Evolutionary conservation across 179 eudicot genomes (phyloP), one percentile per base, ranked within the genome.

Genomic region (Nepenthes alata): DNA sequence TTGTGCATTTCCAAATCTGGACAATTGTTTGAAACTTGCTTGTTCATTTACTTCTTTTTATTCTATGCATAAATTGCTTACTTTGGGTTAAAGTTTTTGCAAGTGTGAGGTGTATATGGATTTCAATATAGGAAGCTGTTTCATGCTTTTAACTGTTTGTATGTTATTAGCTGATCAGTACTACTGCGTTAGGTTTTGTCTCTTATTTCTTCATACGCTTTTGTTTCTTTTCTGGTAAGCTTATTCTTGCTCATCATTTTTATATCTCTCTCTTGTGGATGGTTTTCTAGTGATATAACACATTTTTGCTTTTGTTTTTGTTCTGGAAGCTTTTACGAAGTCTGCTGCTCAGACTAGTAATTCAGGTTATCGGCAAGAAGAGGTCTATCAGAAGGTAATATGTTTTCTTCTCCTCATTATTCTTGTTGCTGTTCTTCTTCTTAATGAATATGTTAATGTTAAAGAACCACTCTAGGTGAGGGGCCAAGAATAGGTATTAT

Each of bases 351-450:
- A 87, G 74, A 84, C 95, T 2, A 80, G 81, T 65, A 75, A 76
- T 66, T 63, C 75, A 52, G 95, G 85, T 47, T 91, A 89, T 65
- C 87, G 91, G 91, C 91, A 89, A 74, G 97, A 89, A 77, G 97
- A 89, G 72, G 72, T 81, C 59, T 89, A 77, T 69, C 87, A 82
- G 53, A 82, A 79, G 87, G 87, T 82, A 72, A 48, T 25, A 25
- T 25, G 25, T 25, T 25, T 25, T 25, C 25, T 25, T 25, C 25
- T 25, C 0, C 25, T 25, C 25, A 25, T 25, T 25, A 25, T 25
- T 25, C 25, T 25, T 25, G 25, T 25, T 25, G 25, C 25, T 25
- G 25, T 25, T 25, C 25, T 25, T 25, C 25, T 25, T 25, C 25
- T 25, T 25, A 25, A 0, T 25, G 25, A 25, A 25, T 25, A 25